Evolutionary conservation across 768 basidiomycete species (phyloP).

Genomic region (Mycena filopes): DNA sequence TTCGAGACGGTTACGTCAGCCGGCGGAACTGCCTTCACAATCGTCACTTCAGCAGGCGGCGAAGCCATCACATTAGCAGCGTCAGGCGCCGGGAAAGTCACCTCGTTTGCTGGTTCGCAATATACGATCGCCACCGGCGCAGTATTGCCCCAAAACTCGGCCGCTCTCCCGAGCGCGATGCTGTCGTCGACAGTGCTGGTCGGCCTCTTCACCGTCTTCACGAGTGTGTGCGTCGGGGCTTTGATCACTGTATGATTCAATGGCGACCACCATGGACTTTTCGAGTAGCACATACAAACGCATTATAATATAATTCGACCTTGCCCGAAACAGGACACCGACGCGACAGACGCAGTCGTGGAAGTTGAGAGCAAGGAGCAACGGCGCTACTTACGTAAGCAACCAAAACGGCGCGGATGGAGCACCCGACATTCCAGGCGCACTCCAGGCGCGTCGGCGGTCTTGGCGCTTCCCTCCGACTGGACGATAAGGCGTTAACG

Average conservation of each 20-base stretch:
- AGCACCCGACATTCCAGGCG: not conserved
- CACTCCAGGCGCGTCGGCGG: not conserved
- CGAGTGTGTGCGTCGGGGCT: conserved; percentile 51
- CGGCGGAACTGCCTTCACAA: conserved; percentile 62
- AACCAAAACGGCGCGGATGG: not conserved
- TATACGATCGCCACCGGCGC: conserved; percentile 58
- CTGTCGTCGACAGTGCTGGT: conserved; percentile 41
- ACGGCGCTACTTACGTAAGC: conserved; percentile 2
- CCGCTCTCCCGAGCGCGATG: conserved; percentile 37
- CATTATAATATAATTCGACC: not conserved
- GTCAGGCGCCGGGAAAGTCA: conserved; percentile 52
- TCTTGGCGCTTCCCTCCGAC: not conserved
- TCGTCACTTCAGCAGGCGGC: conserved; percentile 70
- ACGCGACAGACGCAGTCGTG: too few relatives aligned
- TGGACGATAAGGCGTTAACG: conserved; percentile 5
- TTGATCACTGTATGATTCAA: conserved; percentile 46
- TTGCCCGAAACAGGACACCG: conserved; percentile 4
- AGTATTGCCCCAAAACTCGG: conserved; percentile 30
- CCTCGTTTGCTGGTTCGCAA: conserved; percentile 62
- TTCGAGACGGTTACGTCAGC: too few relatives aligned
- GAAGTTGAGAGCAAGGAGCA: too few relatives aligned
- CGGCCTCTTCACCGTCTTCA: conserved; percentile 41
- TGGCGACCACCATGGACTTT: not conserved
- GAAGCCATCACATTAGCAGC: conserved; percentile 67
- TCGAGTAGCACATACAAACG: not conserved